phyloP scores from a whole-genome alignment of 805 yeast genomes.

The Cyberlindnera misumaiensis region DNA sequence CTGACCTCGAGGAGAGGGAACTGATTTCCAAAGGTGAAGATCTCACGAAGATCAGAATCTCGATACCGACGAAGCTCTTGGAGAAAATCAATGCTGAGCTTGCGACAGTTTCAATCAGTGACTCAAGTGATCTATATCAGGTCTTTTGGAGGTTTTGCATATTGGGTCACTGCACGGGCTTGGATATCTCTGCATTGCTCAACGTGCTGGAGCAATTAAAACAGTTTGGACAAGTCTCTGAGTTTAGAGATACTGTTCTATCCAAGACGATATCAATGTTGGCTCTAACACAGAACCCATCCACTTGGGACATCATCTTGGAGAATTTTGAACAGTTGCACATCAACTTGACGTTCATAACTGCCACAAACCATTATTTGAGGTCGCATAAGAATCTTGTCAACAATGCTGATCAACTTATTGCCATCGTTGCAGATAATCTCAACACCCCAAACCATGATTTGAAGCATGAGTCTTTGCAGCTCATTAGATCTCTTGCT shows the following conservation, averaged over 20 bases:
- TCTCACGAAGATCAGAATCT: constrained; percentile 7
- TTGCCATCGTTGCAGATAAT: constrained; percentile 28
- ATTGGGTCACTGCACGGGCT: constrained; percentile 30
- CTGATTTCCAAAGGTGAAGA: constrained; percentile 14
- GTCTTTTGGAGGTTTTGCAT: constrained; percentile 47
- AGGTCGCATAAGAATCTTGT: constrained; percentile 2
- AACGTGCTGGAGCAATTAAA: constrained; percentile 2
- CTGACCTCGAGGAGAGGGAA: constrained; percentile 27
- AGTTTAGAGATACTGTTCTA: constrained; percentile 11
- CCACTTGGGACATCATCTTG: constrained; percentile 4
- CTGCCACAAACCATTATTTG: constrained; percentile 14
- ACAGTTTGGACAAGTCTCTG: constrained; percentile 2
- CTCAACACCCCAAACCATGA: constrained; percentile 43
- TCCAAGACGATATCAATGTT: constrained; percentile 15
- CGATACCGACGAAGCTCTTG: constrained; percentile 15
- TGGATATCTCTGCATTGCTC: constrained; percentile 14
- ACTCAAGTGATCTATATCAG: constrained; percentile 25
- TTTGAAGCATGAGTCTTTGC: constrained; percentile 44
- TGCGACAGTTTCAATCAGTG: not conserved
- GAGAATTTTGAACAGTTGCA: constrained; percentile 15
- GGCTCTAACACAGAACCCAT: constrained; percentile 1
- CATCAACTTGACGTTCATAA: constrained; percentile 15
- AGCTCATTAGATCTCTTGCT: constrained; percentile 32
- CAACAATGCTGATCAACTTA: constrained; percentile 9
- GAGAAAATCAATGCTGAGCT: constrained; percentile 8